A percentile compares a stretch with the other conserved stretches of the same genome.
These are phyloP conservation scores for Scytalidium lignicola DNA, from an alignment of 2,329 filamentous ascomycete genomes.

Conservation along the genomic window DNA sequence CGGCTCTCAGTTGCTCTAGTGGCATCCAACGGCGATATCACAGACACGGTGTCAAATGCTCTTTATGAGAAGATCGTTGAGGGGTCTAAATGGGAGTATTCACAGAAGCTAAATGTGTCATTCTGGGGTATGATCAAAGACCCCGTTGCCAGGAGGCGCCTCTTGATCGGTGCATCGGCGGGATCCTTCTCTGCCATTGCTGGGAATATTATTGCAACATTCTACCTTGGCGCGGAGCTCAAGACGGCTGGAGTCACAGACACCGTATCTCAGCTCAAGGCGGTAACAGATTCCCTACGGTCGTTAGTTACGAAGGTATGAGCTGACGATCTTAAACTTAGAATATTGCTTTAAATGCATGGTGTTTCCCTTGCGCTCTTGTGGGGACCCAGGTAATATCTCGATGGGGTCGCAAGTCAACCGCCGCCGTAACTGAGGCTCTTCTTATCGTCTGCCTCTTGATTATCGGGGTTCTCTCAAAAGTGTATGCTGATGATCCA, in stretches of 20 bases:
- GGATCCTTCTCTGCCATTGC: conserved; percentile 12
- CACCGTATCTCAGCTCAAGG: conserved; percentile 35
- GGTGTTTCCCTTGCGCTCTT: conserved; percentile 38
- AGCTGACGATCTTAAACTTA: conserved; percentile 5
- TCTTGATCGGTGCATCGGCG: no score
- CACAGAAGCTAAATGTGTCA: no score
- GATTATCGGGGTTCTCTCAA: conserved; percentile 50
- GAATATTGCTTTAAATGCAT: conserved; percentile 48
- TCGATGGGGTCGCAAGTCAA: conserved; percentile 39
- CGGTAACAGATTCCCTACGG: conserved; percentile 15
- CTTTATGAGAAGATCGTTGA: no score
- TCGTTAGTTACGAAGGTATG: no score
- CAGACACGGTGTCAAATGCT: conserved; percentile 15
- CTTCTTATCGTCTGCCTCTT: conserved; percentile 41
- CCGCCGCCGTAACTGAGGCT: conserved; percentile 33
- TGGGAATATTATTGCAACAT: conserved; percentile 31
- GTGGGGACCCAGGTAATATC: conserved; percentile 38
- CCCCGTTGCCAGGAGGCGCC: no score
- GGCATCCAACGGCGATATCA: conserved; percentile 37
- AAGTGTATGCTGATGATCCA: conserved; percentile 21
- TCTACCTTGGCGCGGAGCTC: conserved; percentile 37
- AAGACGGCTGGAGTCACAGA: conserved; percentile 39
- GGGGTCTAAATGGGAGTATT: no score
- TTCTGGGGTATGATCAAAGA: no score
- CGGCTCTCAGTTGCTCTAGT: conserved; percentile 36